A percentile compares a stretch with the other conserved stretches of the same genome.
These are phyloP conservation scores for Hyaloscypha bicolor DNA, from an alignment of 495 filamentous ascomycete species.

Conservation along the genomic window DNA sequence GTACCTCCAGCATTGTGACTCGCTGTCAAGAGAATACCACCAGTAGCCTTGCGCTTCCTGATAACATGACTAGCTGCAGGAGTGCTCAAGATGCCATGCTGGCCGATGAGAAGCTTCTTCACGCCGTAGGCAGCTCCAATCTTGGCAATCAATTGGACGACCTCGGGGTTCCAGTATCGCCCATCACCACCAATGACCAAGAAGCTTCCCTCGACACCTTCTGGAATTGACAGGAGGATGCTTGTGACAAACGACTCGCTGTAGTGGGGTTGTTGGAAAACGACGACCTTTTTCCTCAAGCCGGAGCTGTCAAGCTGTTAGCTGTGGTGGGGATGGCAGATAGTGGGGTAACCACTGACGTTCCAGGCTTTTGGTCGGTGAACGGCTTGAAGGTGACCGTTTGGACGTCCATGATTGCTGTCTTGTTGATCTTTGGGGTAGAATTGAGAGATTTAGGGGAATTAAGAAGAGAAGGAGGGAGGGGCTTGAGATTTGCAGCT, in stretches of 20 bases:
- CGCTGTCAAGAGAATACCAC: conserved; percentile 94
- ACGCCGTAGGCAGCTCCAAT: conserved; percentile 96
- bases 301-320: conserved; percentile 69
- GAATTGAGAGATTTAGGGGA: conserved; percentile 12
- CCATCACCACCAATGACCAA: conserved; percentile 98
- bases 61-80: conserved; percentile 96
- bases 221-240: conserved; percentile 93
- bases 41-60: conserved; percentile 88
- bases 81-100: conserved; percentile 94
- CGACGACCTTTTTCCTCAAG: conserved; percentile 96
- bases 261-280: conserved; percentile 95
- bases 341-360: conserved; percentile 64
- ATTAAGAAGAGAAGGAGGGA: conserved; percentile 25
- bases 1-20: conserved; percentile 97
- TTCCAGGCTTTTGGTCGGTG: conserved; percentile 97
- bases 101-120: conserved; percentile 96
- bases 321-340: conserved; percentile 35
- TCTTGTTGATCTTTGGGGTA: conserved; percentile 5
- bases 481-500: conserved; percentile 17
- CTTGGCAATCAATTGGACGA: conserved; percentile 94
- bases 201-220: conserved; percentile 83
- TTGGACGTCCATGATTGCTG: conserved; percentile 54
- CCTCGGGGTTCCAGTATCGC: conserved; percentile 95
- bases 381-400: conserved; percentile 78
- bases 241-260: conserved; percentile 93